Conservation (phyloP, 345 rosid species). For the Raphanus raphanistrum region DNA sequence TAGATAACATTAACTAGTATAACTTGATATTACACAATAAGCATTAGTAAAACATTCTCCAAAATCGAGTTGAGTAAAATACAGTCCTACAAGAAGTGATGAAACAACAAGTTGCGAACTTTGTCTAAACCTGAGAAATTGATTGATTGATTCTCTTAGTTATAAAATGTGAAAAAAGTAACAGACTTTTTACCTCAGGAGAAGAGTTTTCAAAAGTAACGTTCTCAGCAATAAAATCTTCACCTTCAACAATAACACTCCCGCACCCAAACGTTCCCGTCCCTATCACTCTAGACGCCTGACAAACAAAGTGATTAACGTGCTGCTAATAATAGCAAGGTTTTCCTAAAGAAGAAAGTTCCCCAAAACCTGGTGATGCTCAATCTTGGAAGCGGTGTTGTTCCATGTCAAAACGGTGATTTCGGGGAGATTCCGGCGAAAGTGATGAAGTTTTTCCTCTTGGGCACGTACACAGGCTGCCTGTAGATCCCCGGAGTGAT, state of each 20-base stretch:
- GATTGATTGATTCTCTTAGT: background rate
- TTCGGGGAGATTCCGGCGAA: slow-evolving; percentile 73
- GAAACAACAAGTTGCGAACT: background rate
- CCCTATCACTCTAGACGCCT: slow-evolving; percentile 73
- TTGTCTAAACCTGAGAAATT: background rate
- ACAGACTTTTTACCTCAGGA: slow-evolving; percentile 57
- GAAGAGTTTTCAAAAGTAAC: slow-evolving; percentile 93
- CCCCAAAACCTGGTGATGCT: slow-evolving; percentile 77
- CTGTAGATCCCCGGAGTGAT: slow-evolving; percentile 71
- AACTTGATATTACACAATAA: background rate
- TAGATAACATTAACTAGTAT: background rate
- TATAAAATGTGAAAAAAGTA: background rate
- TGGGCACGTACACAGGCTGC: slow-evolving; percentile 87
- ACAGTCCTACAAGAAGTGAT: background rate
- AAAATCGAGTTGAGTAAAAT: background rate
- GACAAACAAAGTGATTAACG: background rate
- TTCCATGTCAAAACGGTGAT: slow-evolving; percentile 76
- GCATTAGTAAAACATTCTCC: background rate
- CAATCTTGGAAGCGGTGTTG: slow-evolving; percentile 76
- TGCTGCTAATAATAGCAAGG: slow-evolving; percentile 8
- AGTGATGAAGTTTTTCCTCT: slow-evolving; percentile 88
- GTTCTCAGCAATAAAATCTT: slow-evolving; percentile 94
- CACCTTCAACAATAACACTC: slow-evolving; percentile 88
- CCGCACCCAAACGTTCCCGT: slow-evolving; percentile 97
- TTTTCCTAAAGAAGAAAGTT: background rate